Percentiles rank a stretch among this genome's conserved stretches.
Conservation (phyloP, 2,329 filamentous ascomycete genomes). For the Kalaharituber pfeilii region DNA sequence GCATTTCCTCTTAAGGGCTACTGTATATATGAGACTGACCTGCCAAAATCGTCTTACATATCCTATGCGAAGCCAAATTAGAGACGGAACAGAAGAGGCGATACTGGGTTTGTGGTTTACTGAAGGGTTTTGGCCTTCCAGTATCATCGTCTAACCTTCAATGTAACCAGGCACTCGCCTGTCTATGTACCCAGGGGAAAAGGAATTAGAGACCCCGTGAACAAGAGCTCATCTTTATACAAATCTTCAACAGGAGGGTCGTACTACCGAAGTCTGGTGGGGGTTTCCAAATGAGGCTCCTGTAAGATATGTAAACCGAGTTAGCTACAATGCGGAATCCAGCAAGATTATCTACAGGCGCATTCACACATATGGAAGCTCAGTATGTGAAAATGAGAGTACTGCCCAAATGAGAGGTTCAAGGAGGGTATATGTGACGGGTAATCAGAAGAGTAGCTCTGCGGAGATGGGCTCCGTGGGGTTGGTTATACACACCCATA, state of each 20-base stretch:
- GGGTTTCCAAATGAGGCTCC: conserved; percentile 95
- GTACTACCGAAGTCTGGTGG: conserved; percentile 76
- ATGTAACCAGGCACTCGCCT: conserved; percentile 75
- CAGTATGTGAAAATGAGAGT: neutral
- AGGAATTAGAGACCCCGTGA: no score
- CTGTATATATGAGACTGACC: no score
- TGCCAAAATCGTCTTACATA: conserved; percentile 98
- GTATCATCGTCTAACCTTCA: conserved; percentile 28
- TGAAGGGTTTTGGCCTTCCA: neutral
- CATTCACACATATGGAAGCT: conserved; percentile 22
- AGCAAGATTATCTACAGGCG: neutral
- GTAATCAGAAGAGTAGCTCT: neutral
- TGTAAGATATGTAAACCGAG: conserved; percentile 28
- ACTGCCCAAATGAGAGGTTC: no score
- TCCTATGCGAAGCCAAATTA: conserved; percentile 29
- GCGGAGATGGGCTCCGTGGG: neutral
- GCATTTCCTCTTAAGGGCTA: no score
- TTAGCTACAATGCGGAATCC: no score
- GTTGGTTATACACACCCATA: conserved; percentile 57
- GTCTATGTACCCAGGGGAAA: conserved; percentile 36
- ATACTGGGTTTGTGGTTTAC: no score
- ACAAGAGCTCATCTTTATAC: no score
- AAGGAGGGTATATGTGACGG: no score
- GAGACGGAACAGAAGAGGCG: neutral
- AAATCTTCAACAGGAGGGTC: no score